phyloP scores from a whole-genome alignment of 2,329 filamentous ascomycete genomes.

The Leptographium flavum region DNA sequence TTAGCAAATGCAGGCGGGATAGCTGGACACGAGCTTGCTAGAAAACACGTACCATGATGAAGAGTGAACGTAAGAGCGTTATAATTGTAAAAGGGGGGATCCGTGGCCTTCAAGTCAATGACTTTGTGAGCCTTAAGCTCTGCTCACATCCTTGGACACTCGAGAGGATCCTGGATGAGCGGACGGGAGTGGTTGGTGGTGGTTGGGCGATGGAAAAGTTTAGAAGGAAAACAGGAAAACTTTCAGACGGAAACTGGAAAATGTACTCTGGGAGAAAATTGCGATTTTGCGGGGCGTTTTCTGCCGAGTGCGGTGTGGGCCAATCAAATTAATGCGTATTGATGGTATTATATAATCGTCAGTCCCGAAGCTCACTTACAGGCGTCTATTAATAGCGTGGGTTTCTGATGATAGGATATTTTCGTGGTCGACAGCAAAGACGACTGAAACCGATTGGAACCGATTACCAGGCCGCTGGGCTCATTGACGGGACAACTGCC shows the following conservation, averaged over 20 bases:
- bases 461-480: neutral
- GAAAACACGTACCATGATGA: constrained; percentile 2
- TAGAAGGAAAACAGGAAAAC: neutral
- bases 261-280: neutral
- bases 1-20: neutral
- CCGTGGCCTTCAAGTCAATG: neutral
- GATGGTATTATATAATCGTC: neutral
- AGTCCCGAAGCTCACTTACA: neutral
- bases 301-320: neutral
- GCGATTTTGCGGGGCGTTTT: neutral
- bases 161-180: neutral
- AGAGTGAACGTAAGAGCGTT: neutral
- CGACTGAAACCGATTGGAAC: neutral
- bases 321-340: neutral
- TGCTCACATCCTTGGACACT: neutral
- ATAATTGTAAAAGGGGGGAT: neutral
- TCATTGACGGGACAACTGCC: too few relatives aligned
- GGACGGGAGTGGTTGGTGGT: too few relatives aligned
- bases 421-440: neutral
- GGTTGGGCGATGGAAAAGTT: too few relatives aligned
- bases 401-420: neutral
- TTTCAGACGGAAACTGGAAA: too few relatives aligned
- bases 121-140: neutral
- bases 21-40: too few relatives aligned
- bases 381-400: neutral